Evolutionary conservation across 305 asterid genomes (phyloP), one percentile per base, ranked within the genome.

Genomic region (Vinca major): DNA sequence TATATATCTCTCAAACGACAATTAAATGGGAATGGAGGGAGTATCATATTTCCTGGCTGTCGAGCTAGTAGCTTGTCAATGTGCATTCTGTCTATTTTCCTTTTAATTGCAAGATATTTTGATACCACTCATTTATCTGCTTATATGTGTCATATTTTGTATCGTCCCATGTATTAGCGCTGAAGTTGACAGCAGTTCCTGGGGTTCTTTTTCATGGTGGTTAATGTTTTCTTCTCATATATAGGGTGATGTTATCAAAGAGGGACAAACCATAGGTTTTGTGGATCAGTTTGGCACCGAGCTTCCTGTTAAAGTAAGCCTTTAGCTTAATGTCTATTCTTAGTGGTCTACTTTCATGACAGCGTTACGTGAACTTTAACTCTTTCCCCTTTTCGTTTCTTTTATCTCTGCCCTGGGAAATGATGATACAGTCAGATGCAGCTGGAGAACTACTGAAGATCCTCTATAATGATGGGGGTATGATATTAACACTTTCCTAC

Each of bases 391-490:
- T 39, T 70, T 66, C 52, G 53, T 72, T 71, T 67, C 54, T 44
- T 58, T 58, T 58, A 36, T 47, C 48, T 41, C 64, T 72, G 19
- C 56, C 5, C 17, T 65, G 72, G 80, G 73, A 67, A 68, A 66
- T 44, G 67, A 73, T 37, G 21, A 57, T 74, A 81, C 86, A 90
- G 96, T 82, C 95, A 33, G 85, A 86, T 74, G 89, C 81, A 33
- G 88, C 77, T 74, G 96, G 96, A 80, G 94, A 88, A 82, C 81
- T 90, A 68, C 74, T 88, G 82, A 88, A 84, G 88, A 19, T 90
- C 76, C 86, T 90, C 37, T 84, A 58, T 71, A 71, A 51, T 47
- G 95, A 90, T 61, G 95, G 92, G 13, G 96, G 96, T 90, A 88
- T 26, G 78, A 51, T n/a, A 61, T n/a, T 2, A 60, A 60, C 37